phyloP scores from a whole-genome alignment of 805 yeast genomes.

The Millerozyma acaciae region DNA sequence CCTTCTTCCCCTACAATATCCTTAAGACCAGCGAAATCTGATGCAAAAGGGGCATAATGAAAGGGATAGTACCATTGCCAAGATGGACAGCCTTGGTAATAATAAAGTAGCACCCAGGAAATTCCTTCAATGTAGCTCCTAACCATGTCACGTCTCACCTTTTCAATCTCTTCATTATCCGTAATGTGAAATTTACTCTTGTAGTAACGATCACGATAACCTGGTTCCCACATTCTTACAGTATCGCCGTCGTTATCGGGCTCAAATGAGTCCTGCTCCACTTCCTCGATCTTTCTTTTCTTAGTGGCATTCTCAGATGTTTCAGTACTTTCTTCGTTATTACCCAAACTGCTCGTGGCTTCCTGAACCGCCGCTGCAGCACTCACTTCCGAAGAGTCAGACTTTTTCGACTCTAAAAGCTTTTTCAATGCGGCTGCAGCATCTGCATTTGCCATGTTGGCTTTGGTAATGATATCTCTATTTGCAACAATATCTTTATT shows the following conservation, averaged over 20 bases:
- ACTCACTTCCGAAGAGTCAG: constrained; percentile 22
- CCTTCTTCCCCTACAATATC: constrained; percentile 43
- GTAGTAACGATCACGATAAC: constrained; percentile 81
- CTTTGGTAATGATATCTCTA: constrained; percentile 58
- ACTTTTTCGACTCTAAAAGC: constrained; percentile 30
- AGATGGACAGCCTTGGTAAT: constrained; percentile 96
- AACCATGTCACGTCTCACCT: constrained; percentile 57
- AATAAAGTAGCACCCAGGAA: constrained; percentile 92
- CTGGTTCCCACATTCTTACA: constrained; percentile 79
- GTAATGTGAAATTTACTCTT: constrained; percentile 62
- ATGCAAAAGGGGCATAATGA: constrained; percentile 97
- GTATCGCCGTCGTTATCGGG: constrained; percentile 45
- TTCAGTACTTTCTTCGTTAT: constrained; percentile 6
- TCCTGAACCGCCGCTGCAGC: constrained; percentile 45
- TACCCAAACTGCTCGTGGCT: constrained; percentile 14
- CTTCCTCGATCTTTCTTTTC: constrained; percentile 9
- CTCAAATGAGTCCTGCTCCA: constrained; percentile 19
- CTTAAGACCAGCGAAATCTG: constrained; percentile 63
- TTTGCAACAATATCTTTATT: constrained; percentile 70
- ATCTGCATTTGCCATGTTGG: constrained; percentile 64
- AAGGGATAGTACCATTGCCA: constrained; percentile 98
- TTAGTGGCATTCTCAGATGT: constrained; percentile 19
- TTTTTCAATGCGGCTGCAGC: constrained; percentile 60
- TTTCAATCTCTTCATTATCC: constrained; percentile 51
- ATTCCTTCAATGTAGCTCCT: constrained; percentile 85